Base-by-base conservation (phyloP, 306 rosid species). In the Ochetophila trinervis region DNA sequence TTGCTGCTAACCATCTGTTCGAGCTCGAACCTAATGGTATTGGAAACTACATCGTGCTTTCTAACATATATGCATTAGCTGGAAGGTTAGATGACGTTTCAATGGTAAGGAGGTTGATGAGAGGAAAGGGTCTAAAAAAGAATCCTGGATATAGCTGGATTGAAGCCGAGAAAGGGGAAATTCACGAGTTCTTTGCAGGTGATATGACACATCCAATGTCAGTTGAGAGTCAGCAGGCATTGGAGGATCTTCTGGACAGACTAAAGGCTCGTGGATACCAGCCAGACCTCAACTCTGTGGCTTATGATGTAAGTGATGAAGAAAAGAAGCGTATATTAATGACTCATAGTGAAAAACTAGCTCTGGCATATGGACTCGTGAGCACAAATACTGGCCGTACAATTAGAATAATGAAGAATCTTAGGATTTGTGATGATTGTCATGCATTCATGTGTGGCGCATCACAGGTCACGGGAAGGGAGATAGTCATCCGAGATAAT, bases 381-480 rank as follows among this genome's bases (percentile, higher is more conserved):
- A 68, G 67, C 67, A 78, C 80, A 13, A 87, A 73, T 59, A 66
- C 78, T 18, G 88, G 82, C 67, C 72, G 73, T 67, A 69, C 83
- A 60, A 85, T 88, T 63, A 85, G 71, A 83, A 89, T 91, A 57
- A 87, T 83, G 96, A 91, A 91, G 79, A 91, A 87, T 81, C 76
- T 91, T 21, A 84, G 98, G 66, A 83, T 91, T 60, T 91, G 96
- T 52, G 87, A 82, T 65, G 96, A 88, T 68, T 91, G 95, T n/a
- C 96, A 91, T 65, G 64, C 44, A 9, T 70, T 88, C 56, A 88
- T 88, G 96, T 81, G 95, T 60, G 73, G 79, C 6, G 85, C 91
- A 54, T 88, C 95, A 11, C 74, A 75, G 68, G 65, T 83, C 53
- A 81, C 78, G 0, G 88, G 84, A 52, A 86, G 96, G 62, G 85